Evolutionary conservation across 306 rosid genomes (phyloP), one percentile per base, ranked within the genome.

Genomic region (Cucumis hystrix): DNA sequence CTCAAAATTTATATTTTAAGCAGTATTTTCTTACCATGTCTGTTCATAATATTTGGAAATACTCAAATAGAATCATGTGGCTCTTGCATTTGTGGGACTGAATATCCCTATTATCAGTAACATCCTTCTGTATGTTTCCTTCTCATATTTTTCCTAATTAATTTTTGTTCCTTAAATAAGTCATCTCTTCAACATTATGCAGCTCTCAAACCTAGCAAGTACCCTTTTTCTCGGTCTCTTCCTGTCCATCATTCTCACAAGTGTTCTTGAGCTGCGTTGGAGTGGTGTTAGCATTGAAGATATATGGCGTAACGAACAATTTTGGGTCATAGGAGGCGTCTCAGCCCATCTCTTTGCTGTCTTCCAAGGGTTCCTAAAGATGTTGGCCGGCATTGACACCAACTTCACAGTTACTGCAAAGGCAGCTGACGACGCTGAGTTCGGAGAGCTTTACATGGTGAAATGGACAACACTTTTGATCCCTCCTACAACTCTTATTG

Each of bases 251-350:
- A 95, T 95, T 64, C 20, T 43, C 8, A 95, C 96, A 0, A 88
- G 97, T 47, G 93, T 95, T 71, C 94, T 95, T 0, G 96, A 95
- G 92, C 77, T 95, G 74, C 82, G 98, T 54, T 95, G 97, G 98
- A 95, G 98, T 43, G 96, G 97, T 9, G 96, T 95, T 16, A 89
- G 95, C 78, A 88, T 90, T 1, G 90, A 89, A 84, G 98, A 88
- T 41, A 45, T 89, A 60, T 92, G 98, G 98, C 89, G 98, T 76
- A 95, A 92, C 9, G 97, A 95, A 86, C 97, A 95, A 73, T 95
- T 95, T 80, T 95, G 98, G 98, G 98, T 95, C 39, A 95, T 92
- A 3, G 97, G 97, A 83, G 98, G 98, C 45, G 98, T 95, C 75
- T 95, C 98, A 28, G 97, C 98, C 4, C 98, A 95, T 87, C 89